Percentiles rank a stretch among this genome's conserved stretches.
phyloP scores from a whole-genome alignment of 78 protist genomes.

The slime mould (Dictyostelium discoideum) region dicty_2.7 NC_007088.5:4372001-4372500 shows the following conservation, averaged over 20 bases:
- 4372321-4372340: conserved; percentile 47
- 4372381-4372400: conserved; percentile 82
- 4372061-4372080: neutral
- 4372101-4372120: no score
- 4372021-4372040: conserved; percentile 77
- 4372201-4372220: conserved; percentile 69
- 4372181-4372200: conserved; percentile 80
- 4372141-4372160: conserved; percentile 18
- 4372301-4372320: conserved; percentile 61
- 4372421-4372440: conserved; percentile 16
- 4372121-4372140: neutral
- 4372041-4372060: conserved; percentile 61
- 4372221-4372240: conserved; percentile 39
- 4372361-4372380: conserved; percentile 61
- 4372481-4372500: neutral
- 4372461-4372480: no score
- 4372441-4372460: neutral
- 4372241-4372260: conserved; percentile 59
- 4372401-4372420: conserved; percentile 75
- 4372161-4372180: conserved; percentile 71
- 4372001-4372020: conserved; percentile 76
- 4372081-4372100: neutral
- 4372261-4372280: conserved; percentile 73
- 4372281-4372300: conserved; percentile 59
- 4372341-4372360: conserved; percentile 41